Conservation (phyloP, 2,329 filamentous ascomycete species). For the Hymenoscyphus scutula region DNA sequence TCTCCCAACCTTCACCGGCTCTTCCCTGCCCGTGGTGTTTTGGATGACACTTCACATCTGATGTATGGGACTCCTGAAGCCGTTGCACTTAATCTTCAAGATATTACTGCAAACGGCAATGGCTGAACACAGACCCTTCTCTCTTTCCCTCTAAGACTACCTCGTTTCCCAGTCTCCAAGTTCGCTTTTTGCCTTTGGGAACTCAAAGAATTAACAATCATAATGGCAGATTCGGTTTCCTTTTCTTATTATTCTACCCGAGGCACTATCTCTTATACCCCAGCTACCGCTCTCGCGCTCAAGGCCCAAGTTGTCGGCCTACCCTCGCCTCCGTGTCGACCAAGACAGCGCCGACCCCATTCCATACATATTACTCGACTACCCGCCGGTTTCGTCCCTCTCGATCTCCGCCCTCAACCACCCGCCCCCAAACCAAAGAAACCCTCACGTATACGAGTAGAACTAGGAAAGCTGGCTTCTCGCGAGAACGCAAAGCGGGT, state of each 20-base stretch:
- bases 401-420: constrained; percentile 35
- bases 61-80: constrained; percentile 5
- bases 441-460: constrained; percentile 38
- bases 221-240: constrained; percentile 31
- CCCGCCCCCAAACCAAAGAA: constrained; percentile 33
- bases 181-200: constrained; percentile 20
- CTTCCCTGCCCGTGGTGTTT: constrained; percentile 10
- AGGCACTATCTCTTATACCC: constrained; percentile 33
- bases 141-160: neutral
- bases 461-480: constrained; percentile 45
- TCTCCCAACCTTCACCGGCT: constrained; percentile 9
- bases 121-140: constrained; percentile 5
- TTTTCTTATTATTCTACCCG: constrained; percentile 29
- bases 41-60: constrained; percentile 15
- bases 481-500: constrained; percentile 39
- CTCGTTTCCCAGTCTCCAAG: neutral
- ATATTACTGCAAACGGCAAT: constrained; percentile 8
- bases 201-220: constrained; percentile 24
- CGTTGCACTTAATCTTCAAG: neutral
- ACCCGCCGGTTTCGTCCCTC: constrained; percentile 43
- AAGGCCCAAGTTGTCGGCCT: constrained; percentile 25
- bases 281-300: constrained; percentile 18
- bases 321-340: constrained; percentile 46
- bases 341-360: constrained; percentile 51
- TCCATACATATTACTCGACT: constrained; percentile 54